Evolutionary conservation across 306 rosid species (phyloP).

Genomic region (Corylus americana): DNA sequence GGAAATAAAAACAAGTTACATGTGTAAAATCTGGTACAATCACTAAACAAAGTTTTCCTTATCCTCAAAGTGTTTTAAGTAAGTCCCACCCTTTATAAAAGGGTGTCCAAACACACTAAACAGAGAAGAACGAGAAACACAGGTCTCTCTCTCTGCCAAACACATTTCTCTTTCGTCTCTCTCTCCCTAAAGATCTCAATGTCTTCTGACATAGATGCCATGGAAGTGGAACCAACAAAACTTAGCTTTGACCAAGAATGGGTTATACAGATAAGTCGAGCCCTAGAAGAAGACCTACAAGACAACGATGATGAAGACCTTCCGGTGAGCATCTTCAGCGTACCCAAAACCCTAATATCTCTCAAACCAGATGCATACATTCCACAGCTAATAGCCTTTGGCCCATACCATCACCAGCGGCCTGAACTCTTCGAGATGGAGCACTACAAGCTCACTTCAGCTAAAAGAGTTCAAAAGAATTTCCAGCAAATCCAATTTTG

Average conservation of each 20-base stretch:
- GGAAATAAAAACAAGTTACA: too few relatives aligned
- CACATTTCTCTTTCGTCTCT: not conserved
- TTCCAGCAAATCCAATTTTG: not conserved
- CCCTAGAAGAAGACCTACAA: slow-evolving; percentile 1
- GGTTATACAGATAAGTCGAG: slow-evolving; percentile 17
- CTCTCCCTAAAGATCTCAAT: not conserved
- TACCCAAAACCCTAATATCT: slow-evolving; percentile 14
- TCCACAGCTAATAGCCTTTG: slow-evolving; percentile 12
- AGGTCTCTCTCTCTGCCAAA: not conserved
- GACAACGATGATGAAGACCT: not conserved
- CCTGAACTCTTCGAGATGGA: slow-evolving; percentile 20
- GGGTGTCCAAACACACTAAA: too few relatives aligned
- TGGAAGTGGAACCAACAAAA: not conserved
- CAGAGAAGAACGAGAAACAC: too few relatives aligned
- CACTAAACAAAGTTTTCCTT: too few relatives aligned
- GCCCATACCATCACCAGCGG: slow-evolving; percentile 24
- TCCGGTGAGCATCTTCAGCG: slow-evolving; percentile 15
- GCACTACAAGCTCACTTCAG: slow-evolving; percentile 14
- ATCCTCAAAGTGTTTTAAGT: too few relatives aligned
- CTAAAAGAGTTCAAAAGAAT: not conserved
- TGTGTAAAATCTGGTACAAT: too few relatives aligned
- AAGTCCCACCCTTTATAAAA: too few relatives aligned
- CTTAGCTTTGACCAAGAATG: slow-evolving; percentile 5
- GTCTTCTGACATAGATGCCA: not conserved
- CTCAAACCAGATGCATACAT: slow-evolving; percentile 10